Evolutionary conservation across 2,329 filamentous ascomycete genomes (phyloP).

Genomic region (Beauveria brongniartii): DNA sequence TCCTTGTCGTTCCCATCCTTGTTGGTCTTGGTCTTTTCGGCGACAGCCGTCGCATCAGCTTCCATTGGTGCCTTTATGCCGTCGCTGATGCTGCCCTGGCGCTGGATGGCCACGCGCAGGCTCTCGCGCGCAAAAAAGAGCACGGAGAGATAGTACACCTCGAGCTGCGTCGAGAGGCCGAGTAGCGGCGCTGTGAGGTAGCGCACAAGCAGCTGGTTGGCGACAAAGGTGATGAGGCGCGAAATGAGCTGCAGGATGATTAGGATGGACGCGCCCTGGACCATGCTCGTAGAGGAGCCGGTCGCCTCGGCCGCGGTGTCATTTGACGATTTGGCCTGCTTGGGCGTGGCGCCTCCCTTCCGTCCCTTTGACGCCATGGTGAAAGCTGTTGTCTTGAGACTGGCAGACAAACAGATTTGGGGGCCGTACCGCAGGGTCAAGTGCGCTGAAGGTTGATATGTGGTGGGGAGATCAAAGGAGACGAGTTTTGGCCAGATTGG

Average conservation of each 20-base stretch:
- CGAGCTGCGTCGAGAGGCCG: slow-evolving; percentile 80
- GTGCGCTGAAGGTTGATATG: not conserved
- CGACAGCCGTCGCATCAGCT: not conserved
- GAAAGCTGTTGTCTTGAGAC: not conserved
- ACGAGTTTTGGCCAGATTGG: slow-evolving; percentile 9
- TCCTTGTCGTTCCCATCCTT: not conserved
- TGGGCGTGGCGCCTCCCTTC: not conserved
- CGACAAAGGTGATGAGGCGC: slow-evolving; percentile 79
- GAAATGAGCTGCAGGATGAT: slow-evolving; percentile 83
- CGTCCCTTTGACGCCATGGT: slow-evolving; percentile 1
- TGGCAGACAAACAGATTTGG: not conserved
- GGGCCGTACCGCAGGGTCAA: not conserved
- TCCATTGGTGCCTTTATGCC: not conserved
- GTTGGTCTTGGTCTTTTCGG: not conserved
- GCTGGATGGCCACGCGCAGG: slow-evolving; percentile 81
- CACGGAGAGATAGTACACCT: slow-evolving; percentile 87
- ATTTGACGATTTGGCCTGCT: slow-evolving; percentile 4
- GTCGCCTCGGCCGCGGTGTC: not conserved
- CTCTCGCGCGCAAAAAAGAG: slow-evolving; percentile 92
- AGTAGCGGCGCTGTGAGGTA: slow-evolving; percentile 79
- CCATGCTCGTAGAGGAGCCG: slow-evolving; percentile 25
- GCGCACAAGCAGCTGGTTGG: slow-evolving; percentile 85
- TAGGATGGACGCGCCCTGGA: slow-evolving; percentile 73
- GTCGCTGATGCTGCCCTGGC: slow-evolving; percentile 41
- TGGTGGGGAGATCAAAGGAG: slow-evolving; percentile 4